Base-by-base conservation (phyloP, 139 green algal genomes). In the Edaphochlamys debaryana region DNA sequence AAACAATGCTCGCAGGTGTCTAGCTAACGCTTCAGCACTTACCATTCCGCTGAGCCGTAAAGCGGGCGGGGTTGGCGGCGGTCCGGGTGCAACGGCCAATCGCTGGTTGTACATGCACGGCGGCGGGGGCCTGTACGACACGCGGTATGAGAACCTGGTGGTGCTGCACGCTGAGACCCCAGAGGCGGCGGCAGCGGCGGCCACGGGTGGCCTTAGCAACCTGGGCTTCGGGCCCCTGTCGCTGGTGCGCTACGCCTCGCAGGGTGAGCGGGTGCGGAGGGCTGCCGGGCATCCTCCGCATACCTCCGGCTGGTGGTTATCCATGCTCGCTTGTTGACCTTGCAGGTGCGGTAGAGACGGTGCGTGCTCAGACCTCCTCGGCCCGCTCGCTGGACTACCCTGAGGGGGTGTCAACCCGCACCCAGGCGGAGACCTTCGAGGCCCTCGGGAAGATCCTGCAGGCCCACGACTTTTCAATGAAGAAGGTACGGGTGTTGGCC, bases 91-190 rank as follows among this genome's bases (percentile, higher is more conserved):
- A 7, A 19, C 5, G 20, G 15, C 37, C 8, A 30, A 56, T 15
- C 62, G 64, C 32, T 74, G 64, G 63, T 3, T 83, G 32, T 83
- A 83, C 42, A 56, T 83, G 62, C 77, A 83, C 42, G 64, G 63
- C 45, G 64, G 58, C n/a, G 63, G 63, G 6, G 64, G 77, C 1
- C 32, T 83, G 77, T 83, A 83, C 64, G 77, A 83, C 64, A 83
- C 77, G 23, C 77, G 77, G 63, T 82, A 54, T 23, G 77, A 83
- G 38, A 83, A 83, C 42, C 48, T 75, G 20, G 63, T 83, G 20
- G 45, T 74, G 41, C 63, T 81, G 60, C 20, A 71, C 32, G 75
- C 41, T 30, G 64, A 70, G 60, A 70, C 38, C 34, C 30, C 45
- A 0, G 70, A 67, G 58, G 75, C n/a, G 58, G 75, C 75, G 7